phyloP scores from a whole-genome alignment of 1,139 yeast species.

The Candida sp. region DNA sequence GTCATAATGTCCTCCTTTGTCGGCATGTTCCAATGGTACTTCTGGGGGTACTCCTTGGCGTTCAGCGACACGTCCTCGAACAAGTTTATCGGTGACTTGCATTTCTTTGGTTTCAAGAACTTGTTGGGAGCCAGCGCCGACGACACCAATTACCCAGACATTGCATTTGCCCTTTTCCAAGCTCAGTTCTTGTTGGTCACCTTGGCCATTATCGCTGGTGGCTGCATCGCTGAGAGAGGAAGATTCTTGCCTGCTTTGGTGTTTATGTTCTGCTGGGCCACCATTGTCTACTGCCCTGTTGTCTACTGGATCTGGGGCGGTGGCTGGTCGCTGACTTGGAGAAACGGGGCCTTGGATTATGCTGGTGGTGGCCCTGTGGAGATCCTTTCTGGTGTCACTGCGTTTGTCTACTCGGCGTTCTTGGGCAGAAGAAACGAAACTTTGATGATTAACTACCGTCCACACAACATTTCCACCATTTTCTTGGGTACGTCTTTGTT shows the following conservation, averaged over 20 bases:
- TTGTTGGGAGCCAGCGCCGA: conserved; percentile 56
- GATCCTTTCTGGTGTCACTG: conserved; percentile 89
- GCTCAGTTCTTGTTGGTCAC: conserved; percentile 93
- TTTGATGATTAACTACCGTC: conserved; percentile 86
- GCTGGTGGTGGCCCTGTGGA: conserved; percentile 99
- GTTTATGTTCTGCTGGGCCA: conserved; percentile 86
- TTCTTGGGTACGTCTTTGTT: conserved; percentile 72
- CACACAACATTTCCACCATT: conserved; percentile 91
- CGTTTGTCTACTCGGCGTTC: conserved; percentile 83
- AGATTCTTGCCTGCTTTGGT: conserved; percentile 85
- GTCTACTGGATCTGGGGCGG: conserved; percentile 97
- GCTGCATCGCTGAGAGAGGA: conserved; percentile 91
- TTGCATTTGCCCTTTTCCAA: conserved; percentile 86
- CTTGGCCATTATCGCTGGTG: conserved; percentile 90
- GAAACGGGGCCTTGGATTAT: conserved; percentile 92
- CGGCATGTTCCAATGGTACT: conserved; percentile 93
- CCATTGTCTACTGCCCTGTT: conserved; percentile 90
- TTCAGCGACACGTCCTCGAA: conserved; percentile 78
- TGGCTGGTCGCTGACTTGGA: conserved; percentile 81
- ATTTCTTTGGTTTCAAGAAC: conserved; percentile 79
- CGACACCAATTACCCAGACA: conserved; percentile 68
- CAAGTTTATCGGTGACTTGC: conserved; percentile 85
- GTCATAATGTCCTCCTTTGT: conserved; percentile 76
- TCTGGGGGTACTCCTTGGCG: conserved; percentile 97
- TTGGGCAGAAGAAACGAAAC: conserved; percentile 86